These are phyloP conservation scores for Chaetomidium leptoderma DNA, from an alignment of 495 filamentous ascomycete genomes.

Conservation along the genomic window DNA sequence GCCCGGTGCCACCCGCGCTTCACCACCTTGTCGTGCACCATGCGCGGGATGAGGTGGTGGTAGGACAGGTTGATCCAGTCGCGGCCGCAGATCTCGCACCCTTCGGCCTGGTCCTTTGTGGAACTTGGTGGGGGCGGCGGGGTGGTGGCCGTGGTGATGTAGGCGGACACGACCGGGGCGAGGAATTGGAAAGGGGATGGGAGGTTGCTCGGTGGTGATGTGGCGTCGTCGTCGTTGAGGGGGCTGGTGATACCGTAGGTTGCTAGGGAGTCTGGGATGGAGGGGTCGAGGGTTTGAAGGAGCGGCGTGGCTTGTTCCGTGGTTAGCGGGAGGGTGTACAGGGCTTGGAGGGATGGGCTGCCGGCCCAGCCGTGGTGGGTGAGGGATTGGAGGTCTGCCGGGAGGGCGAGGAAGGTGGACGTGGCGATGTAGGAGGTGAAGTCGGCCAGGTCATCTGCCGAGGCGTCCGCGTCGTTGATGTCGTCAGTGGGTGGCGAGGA, in stretches of 20 bases:
- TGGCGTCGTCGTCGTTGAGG: background rate
- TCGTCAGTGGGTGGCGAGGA: slow-evolving; percentile 21
- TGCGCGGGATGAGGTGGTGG: slow-evolving; percentile 77
- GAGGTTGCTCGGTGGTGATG: slow-evolving; percentile 24
- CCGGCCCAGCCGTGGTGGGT: slow-evolving; percentile 54
- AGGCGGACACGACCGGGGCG: slow-evolving; percentile 55
- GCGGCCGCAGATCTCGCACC: slow-evolving; percentile 79
- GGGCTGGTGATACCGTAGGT: slow-evolving; percentile 53
- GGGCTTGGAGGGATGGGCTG: slow-evolving; percentile 42
- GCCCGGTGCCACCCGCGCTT: slow-evolving; percentile 78
- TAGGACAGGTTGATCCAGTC: slow-evolving; percentile 74
- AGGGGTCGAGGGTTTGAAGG: slow-evolving; percentile 40
- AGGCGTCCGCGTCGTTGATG: slow-evolving; percentile 24
- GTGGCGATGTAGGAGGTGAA: slow-evolving; percentile 71
- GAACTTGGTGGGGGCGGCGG: slow-evolving; percentile 57
- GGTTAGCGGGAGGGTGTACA: slow-evolving; percentile 47
- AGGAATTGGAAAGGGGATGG: slow-evolving; percentile 49
- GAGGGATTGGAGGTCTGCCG: slow-evolving; percentile 54
- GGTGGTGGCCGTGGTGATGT: slow-evolving; percentile 50
- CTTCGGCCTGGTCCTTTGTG: slow-evolving; percentile 46
- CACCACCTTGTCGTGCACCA: slow-evolving; percentile 71
- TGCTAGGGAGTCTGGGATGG: slow-evolving; percentile 60
- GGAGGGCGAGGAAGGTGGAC: slow-evolving; percentile 63
- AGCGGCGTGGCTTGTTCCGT: slow-evolving; percentile 21
- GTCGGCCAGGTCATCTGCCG: slow-evolving; percentile 66